Percentiles rank a stretch among this genome's conserved stretches.
These are phyloP conservation scores for Rhododendron henanense DNA, from an alignment of 148 eudicot species.

Conservation along the genomic window DNA sequence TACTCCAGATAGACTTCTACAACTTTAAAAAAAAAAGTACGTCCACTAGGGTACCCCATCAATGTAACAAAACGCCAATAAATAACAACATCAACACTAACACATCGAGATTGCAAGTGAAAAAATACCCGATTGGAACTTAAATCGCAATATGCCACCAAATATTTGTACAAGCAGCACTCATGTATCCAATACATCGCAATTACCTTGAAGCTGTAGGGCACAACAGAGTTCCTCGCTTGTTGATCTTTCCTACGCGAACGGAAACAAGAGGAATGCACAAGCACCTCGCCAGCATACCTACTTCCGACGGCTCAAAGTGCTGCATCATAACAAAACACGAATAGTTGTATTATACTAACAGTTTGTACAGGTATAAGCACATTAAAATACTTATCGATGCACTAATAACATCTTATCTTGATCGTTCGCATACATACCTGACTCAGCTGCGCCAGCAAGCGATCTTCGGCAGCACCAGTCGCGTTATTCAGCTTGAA, in stretches of 20 bases:
- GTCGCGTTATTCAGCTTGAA: conserved; percentile 56
- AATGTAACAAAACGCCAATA: background rate
- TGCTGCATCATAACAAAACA: conserved; percentile 37
- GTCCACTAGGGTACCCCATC: background rate
- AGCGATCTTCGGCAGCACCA: conserved; percentile 71
- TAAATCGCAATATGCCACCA: background rate
- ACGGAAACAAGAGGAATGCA: conserved; percentile 87
- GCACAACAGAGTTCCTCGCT: conserved; percentile 64
- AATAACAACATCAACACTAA: background rate
- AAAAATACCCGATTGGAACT: background rate
- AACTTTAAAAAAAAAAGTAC: background rate
- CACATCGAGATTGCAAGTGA: background rate
- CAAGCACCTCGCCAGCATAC: conserved; percentile 80
- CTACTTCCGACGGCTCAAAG: conserved; percentile 90
- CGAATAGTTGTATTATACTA: background rate
- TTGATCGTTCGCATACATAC: conserved; percentile 22
- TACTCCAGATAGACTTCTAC: background rate
- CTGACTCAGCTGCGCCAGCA: conserved; percentile 78
- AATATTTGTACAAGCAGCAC: background rate
- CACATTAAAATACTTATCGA: background rate
- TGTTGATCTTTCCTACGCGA: conserved; percentile 81
- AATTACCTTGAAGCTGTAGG: conserved; percentile 73
- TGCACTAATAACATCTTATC: background rate
- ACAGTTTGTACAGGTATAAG: background rate
- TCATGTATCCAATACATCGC: background rate